phyloP scores from a whole-genome alignment of 2,329 filamentous ascomycete genomes.

The Plenodomus tracheiphilus region DNA sequence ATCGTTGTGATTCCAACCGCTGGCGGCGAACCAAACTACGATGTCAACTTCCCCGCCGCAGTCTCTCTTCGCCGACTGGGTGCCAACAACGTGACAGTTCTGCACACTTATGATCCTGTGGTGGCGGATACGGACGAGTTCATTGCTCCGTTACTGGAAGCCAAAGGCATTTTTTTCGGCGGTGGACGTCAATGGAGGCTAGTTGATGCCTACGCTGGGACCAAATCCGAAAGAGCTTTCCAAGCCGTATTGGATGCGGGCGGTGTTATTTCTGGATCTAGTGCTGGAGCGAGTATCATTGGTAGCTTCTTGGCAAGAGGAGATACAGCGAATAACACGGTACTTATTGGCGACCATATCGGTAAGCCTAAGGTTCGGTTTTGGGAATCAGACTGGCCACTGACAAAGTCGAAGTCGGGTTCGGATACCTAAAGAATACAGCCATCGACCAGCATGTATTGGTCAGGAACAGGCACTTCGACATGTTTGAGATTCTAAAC shows the following conservation, averaged over 20 bases:
- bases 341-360: conserved; percentile 25
- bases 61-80: conserved; percentile 19
- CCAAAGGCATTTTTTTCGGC: conserved; percentile 27
- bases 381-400: too few species aligned
- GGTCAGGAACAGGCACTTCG: conserved; percentile 30
- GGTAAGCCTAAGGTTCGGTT: not conserved
- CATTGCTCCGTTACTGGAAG: conserved; percentile 20
- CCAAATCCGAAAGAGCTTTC: conserved; percentile 25
- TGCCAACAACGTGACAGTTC: conserved; percentile 26
- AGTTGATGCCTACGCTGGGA: conserved; percentile 30
- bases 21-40: conserved; percentile 25
- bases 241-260: conserved; percentile 22
- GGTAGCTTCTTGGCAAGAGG: conserved; percentile 26
- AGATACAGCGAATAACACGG: conserved; percentile 25
- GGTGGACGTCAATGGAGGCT: conserved; percentile 30
- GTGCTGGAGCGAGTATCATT: conserved; percentile 27
- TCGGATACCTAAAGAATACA: conserved; percentile 31
- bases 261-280: conserved; percentile 27
- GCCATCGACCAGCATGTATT: conserved; percentile 33
- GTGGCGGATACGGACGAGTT: conserved; percentile 28
- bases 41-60: conserved; percentile 22
- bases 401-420: conserved; percentile 14
- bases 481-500: conserved; percentile 27
- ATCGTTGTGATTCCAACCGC: conserved; percentile 30
- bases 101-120: conserved; percentile 29